phyloP scores from a whole-genome alignment of 768 basidiomycete species.

The Gloeophyllum trabeum region DNA sequence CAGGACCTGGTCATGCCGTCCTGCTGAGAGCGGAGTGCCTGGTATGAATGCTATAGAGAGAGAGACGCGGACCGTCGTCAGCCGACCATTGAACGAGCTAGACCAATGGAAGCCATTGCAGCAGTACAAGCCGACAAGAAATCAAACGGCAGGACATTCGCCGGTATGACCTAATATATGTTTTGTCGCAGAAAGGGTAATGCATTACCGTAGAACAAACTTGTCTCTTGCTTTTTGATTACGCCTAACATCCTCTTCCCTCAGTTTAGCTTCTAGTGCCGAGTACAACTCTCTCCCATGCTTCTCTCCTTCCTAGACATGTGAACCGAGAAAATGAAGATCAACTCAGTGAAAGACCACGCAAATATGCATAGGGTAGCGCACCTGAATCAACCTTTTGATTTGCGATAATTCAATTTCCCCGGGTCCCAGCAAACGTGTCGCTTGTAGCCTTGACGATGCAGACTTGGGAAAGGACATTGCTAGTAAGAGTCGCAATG shows the following conservation, averaged over 20 bases:
- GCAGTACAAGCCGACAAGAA: background rate
- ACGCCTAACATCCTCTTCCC: constrained; percentile 49
- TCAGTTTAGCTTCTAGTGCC: constrained; percentile 52
- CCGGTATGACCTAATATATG: background rate
- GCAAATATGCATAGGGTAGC: constrained; percentile 3
- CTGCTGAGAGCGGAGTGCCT: too few relatives aligned
- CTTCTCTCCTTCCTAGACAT: constrained; percentile 47
- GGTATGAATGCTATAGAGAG: too few relatives aligned
- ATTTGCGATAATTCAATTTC: constrained; percentile 40
- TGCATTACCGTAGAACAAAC: constrained; percentile 22
- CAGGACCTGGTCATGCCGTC: too few relatives aligned
- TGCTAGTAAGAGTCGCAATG: constrained; percentile 47
- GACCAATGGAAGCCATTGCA: background rate
- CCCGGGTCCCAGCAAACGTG: constrained; percentile 53
- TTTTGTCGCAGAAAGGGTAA: background rate
- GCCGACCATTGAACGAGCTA: background rate
- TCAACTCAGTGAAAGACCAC: background rate
- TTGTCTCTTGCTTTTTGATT: constrained; percentile 47
- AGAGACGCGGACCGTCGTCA: background rate
- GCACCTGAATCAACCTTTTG: constrained; percentile 43
- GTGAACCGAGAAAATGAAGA: background rate
- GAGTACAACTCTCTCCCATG: constrained; percentile 47
- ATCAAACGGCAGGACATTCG: background rate
- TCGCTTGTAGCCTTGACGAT: constrained; percentile 40
- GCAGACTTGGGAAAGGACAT: constrained; percentile 43